Evolutionary conservation across 148 eudicot species (phyloP), one percentile per base, ranked within the genome.

Genomic region (Fagopyrum tataricum): DNA sequence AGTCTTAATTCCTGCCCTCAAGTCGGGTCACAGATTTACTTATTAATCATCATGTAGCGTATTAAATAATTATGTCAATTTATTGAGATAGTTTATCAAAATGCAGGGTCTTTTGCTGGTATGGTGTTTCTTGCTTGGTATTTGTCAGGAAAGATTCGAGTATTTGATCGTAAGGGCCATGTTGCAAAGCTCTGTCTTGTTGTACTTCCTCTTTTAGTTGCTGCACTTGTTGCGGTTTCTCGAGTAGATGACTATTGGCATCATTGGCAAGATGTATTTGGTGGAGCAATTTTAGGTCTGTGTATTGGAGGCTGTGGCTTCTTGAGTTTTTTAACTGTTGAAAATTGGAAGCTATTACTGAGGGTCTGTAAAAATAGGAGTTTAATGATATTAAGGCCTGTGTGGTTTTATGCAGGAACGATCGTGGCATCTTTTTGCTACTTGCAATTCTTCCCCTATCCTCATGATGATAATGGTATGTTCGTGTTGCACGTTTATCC

Each of bases 161-260:
- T 72, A 64, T 91, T 95, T 72, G 91, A 91, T 75, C 83, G 75
- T 9, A 87, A 75, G 72, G 97, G 97, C 9, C 98, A 91, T 70
- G 87, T 85, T 6, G 92, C 90, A 72, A 95, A 88, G 73, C 83
- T 91, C 17, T 91, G 97, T 74, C 40, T 91, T 4, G 81, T 87
- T 74, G 76, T 94, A 26, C 64, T 89, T 23, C 97, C 97, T 39
- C 79, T 90, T n/a, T 90, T 95, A 8, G 42, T 69, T 40, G 98
- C 97, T 21, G 81, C 96, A 11, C 77, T 95, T 18, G 96, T 95
- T 26, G 98, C 85, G 44, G 83, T 90, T 79, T 95, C 98, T 44
- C 90, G 97, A 21, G 98, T 95, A 42, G 97, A 88, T 84, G 97
- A 95, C 76, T 91, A 91, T 42, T 90, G 97, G 97, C 98, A 95